Evolutionary conservation across 768 basidiomycete genomes (phyloP), one percentile per base, ranked within the genome.

Genomic region (Rhodocollybia butyracea): DNA sequence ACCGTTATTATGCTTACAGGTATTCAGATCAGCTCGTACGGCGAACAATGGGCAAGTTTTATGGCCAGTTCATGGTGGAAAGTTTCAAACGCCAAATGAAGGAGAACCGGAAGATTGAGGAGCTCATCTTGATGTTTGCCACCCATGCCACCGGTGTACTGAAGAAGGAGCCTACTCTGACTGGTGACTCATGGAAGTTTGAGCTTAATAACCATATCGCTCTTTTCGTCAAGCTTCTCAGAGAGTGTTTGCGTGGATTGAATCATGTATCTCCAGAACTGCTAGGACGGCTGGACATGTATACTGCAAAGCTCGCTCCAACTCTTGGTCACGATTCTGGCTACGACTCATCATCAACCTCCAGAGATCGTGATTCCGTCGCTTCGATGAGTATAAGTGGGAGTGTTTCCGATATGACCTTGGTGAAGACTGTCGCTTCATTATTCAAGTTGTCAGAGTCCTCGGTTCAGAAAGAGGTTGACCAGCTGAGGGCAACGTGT

Each of bases 71-170:
- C 69, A 85, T 87, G 69, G 85, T 90, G 56, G 89, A 92, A 26
- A 79, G 77, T 36, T 96, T 97, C 76, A 85, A 89, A 55, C 81
- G 84, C 32, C 90, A 94, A 63, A 89, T 98, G 84, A 92, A 93
- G 70, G 95, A 98, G 68, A 95, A 92, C 68, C 82, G 97, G 43
- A 97, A 96, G 74, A 91, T 98, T 36, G 97, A 99, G 72, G 94
- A 98, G 60, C 86, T 99, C 53, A 96, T 99, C 57, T 78, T 99
- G 50, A 90, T 91, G 80, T 98, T 98, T 64, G 95, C 95, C 11
- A 91, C 94, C 1, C 86, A 93, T 51, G 91, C 96, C 3, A 93
- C 91, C 2, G 80, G 83, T 26, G 84, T 91, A 8, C 79, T 98
- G 57, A 89, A 87, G 80, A 97, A 97, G 71, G 93, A 95, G 60